Base-by-base conservation (phyloP, 140 eudicot genomes). In the Erigeron philadelphicus region DNA sequence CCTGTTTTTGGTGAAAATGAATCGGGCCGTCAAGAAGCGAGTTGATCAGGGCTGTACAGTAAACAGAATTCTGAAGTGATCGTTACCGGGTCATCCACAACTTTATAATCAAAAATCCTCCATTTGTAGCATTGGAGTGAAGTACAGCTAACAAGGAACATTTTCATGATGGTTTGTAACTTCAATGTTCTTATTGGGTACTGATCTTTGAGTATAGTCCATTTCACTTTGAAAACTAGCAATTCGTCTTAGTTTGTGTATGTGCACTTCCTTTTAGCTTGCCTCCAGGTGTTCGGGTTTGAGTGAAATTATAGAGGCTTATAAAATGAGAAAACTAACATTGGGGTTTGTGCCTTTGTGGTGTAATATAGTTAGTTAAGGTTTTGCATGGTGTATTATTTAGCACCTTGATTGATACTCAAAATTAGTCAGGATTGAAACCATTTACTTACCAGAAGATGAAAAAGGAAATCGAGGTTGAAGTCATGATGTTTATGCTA, bases 361-460 rank as follows among this genome's bases (percentile, higher is more conserved):
- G 71, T 72, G 76, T 72, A 72, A 71, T 9, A 57, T 71, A 58
- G 65, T 63, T 71, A 58, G 65, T 63, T 52, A 62, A 62, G 77
- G 54, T 44, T 64, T 64, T 44, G 18, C 41, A 44, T 63, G 31
- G 23, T 3, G 48, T n/a, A 38, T 40, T 61, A 59, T 68, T 61
- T 69, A 76, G 80, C 55, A 47, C 46, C 64, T 68, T 68, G 61
- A 73, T 64, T 64, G 57, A 64, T 65, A 56, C 60, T 74, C 53
- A 31, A 21, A 54, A 54, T 58, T 56, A 61, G 58, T 76, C 75
- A 61, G 49, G 74, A 66, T 21, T 66, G 61, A 52, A 54, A 73
- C 53, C 43, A 38, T 70, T 72, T 63, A 50, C 23, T 72, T 17
- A 38, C 64, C 52, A 15, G 53, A 41, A 62, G 63, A 19, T 31